Evolutionary conservation across 2,329 filamentous ascomycete genomes (phyloP).

Genomic region (Mycosphaerella sp.): DNA sequence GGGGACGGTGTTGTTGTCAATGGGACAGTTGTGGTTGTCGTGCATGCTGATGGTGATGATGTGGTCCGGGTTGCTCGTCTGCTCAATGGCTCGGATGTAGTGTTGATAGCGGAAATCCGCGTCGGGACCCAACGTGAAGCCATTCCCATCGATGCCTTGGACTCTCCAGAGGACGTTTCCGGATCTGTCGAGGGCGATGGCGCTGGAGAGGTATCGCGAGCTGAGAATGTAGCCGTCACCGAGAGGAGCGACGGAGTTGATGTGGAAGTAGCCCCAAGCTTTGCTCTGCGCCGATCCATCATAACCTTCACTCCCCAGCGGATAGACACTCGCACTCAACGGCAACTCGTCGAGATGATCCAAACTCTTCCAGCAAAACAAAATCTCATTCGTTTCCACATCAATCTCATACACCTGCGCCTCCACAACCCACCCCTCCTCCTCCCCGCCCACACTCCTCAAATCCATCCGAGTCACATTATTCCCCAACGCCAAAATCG

Average conservation of each 20-base stretch:
- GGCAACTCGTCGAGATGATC: conserved; percentile 33
- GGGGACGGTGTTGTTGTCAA: conserved; percentile 17
- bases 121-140: conserved; percentile 10
- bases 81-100: conserved; percentile 15
- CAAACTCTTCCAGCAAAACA: conserved; percentile 36
- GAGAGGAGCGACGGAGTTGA: conserved; percentile 18
- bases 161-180: conserved; percentile 20
- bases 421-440: conserved; percentile 32
- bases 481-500: conserved; percentile 29
- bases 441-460: conserved; percentile 25
- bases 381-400: conserved; percentile 32
- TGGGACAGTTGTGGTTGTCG: conserved; percentile 22
- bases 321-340: conserved; percentile 31
- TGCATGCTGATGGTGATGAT: conserved; percentile 12
- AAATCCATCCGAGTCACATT: conserved; percentile 30
- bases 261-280: conserved; percentile 24
- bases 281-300: conserved; percentile 13
- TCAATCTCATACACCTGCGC: conserved; percentile 29
- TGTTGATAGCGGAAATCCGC: conserved; percentile 22
- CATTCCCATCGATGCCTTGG: conserved; percentile 14
- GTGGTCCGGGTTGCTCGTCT: background rate
- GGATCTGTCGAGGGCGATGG: conserved; percentile 13
- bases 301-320: conserved; percentile 18
- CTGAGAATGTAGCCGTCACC: conserved; percentile 20
- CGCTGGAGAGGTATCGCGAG: conserved; percentile 19